phyloP scores from a whole-genome alignment of 208 protist species.

The Crithidia sp. region DNA sequence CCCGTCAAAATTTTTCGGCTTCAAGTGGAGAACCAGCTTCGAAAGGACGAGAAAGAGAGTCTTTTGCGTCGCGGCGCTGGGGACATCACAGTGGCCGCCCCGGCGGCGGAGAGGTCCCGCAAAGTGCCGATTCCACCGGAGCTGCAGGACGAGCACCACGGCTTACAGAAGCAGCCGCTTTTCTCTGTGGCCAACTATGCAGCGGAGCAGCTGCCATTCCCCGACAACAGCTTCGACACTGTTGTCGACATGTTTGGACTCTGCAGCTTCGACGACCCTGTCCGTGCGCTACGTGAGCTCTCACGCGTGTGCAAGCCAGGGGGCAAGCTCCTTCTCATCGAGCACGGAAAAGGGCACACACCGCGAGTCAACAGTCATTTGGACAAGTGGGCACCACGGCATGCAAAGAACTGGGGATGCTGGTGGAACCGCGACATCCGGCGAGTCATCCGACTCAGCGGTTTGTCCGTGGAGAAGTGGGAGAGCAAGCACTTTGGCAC shows the following conservation, averaged over 20 bases:
- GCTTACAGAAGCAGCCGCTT: slow-evolving; percentile 37
- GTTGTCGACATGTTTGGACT: slow-evolving; percentile 92
- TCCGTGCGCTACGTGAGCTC: slow-evolving; percentile 86
- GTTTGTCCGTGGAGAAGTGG: slow-evolving; percentile 65
- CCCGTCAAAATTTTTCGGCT: slow-evolving; percentile 31
- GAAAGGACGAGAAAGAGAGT: slow-evolving; percentile 21
- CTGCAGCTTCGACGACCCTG: slow-evolving; percentile 92
- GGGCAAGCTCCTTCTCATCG: slow-evolving; percentile 88
- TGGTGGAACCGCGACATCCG: slow-evolving; percentile 92
- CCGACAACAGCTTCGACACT: slow-evolving; percentile 90
- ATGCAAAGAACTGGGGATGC: slow-evolving; percentile 88
- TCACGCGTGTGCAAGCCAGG: slow-evolving; percentile 89
- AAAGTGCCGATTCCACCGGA: slow-evolving; percentile 9
- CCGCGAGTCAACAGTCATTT: slow-evolving; percentile 80
- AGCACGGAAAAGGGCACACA: slow-evolving; percentile 81
- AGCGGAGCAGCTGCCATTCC: slow-evolving; percentile 82
- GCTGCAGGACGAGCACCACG: slow-evolving; percentile 17
- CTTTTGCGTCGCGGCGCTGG: slow-evolving; percentile 17
- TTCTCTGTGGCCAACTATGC: slow-evolving; percentile 85
- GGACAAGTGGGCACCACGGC: slow-evolving; percentile 82
- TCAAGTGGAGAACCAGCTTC: slow-evolving; percentile 25
- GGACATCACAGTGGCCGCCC: neutral
- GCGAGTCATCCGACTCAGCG: slow-evolving; percentile 69
- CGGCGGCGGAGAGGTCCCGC: neutral
- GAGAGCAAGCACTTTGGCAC: slow-evolving; percentile 89